Conservation (phyloP, 805 yeast species). For the Metschnikowia kofuensis region DNA sequence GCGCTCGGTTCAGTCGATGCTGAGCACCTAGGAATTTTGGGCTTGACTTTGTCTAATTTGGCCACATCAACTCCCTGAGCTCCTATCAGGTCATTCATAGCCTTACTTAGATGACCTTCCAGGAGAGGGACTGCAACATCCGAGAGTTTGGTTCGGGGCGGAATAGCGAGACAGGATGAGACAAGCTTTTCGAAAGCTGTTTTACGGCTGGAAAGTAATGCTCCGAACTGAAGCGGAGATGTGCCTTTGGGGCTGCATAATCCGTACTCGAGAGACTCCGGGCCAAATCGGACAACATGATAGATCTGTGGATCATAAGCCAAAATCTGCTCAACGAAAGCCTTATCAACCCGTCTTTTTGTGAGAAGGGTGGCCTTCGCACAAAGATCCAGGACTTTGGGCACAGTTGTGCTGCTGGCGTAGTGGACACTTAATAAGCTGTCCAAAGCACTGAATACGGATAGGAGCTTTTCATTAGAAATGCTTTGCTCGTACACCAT, state of each 20-base stretch:
- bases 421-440: conserved; percentile 32
- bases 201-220: conserved; percentile 19
- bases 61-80: background rate
- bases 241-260: conserved; percentile 12
- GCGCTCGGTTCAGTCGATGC: background rate
- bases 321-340: conserved; percentile 12
- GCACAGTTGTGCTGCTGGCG: conserved; percentile 28
- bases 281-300: conserved; percentile 10
- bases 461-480: background rate
- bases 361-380: conserved; percentile 14
- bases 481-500: background rate
- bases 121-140: conserved; percentile 1
- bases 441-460: conserved; percentile 28
- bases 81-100: background rate
- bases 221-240: conserved; percentile 14
- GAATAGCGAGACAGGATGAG: background rate
- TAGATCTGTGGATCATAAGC: conserved; percentile 8
- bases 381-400: conserved; percentile 16
- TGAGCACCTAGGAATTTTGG: too few relatives aligned
- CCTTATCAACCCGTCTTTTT: conserved; percentile 9
- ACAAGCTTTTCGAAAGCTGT: conserved; percentile 12
- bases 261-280: conserved; percentile 12
- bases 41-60: too few relatives aligned
- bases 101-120: background rate
- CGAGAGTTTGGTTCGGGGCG: conserved; percentile 1